Conservation (phyloP, 2,329 filamentous ascomycete genomes). For the Xylariales sp. region DNA sequence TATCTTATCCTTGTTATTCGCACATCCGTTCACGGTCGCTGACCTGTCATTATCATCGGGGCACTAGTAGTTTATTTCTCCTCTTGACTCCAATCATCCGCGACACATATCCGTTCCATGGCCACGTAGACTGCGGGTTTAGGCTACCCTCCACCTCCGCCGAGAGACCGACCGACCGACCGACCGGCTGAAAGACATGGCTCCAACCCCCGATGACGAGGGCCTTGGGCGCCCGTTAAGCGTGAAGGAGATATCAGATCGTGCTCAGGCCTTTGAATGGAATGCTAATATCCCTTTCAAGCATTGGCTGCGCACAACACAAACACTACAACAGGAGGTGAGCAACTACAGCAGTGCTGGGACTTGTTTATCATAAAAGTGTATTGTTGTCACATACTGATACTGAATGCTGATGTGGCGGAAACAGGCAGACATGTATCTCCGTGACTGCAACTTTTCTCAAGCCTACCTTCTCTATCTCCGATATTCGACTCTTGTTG, state of each 20-base stretch:
- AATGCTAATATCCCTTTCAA: conserved; percentile 80
- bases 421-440: conserved; percentile 81
- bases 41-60: neutral
- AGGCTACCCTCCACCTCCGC: conserved; percentile 12
- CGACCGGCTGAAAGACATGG: conserved; percentile 27
- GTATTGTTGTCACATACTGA: neutral
- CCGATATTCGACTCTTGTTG: conserved; percentile 85
- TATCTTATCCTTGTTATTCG: conserved; percentile 12
- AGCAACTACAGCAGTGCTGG: conserved; percentile 38
- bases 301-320: conserved; percentile 84
- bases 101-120: conserved; percentile 25
- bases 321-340: conserved; percentile 84
- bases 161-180: conserved; percentile 6
- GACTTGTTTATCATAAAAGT: neutral
- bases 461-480: conserved; percentile 93
- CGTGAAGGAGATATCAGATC: conserved; percentile 79
- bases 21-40: neutral
- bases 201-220: conserved; percentile 18
- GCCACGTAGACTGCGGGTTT: conserved; percentile 24
- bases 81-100: neutral
- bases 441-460: conserved; percentile 85
- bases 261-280: conserved; percentile 85
- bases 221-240: conserved; percentile 69
- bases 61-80: neutral
- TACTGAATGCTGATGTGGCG: conserved; percentile 16